phyloP scores from a whole-genome alignment of 1,284 basidiomycete genomes.

The Cerrena zonata region DNA sequence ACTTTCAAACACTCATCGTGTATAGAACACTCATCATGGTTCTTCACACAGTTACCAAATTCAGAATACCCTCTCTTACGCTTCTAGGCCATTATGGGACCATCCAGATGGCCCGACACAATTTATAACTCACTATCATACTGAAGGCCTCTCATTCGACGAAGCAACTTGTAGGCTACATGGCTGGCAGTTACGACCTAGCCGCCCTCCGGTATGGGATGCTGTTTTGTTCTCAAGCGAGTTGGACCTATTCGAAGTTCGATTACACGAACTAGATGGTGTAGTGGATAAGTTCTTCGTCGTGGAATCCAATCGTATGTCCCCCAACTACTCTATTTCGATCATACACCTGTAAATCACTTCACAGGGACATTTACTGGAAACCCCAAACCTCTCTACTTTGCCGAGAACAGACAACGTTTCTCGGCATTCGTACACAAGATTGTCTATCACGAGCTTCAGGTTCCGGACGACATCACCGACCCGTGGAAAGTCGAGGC shows the following conservation, averaged over 20 bases:
- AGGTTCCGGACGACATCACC: not conserved
- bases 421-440: slow-evolving; percentile 50
- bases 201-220: slow-evolving; percentile 35
- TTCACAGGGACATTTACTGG: slow-evolving; percentile 50
- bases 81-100: slow-evolving; percentile 64
- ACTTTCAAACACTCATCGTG: not conserved
- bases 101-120: slow-evolving; percentile 41
- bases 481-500: not conserved
- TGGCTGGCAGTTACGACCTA: slow-evolving; percentile 42
- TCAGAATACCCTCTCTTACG: slow-evolving; percentile 49
- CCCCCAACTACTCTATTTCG: not conserved
- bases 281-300: slow-evolving; percentile 64
- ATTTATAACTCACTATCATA: slow-evolving; percentile 50
- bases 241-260: slow-evolving; percentile 64
- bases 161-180: slow-evolving; percentile 47
- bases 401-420: slow-evolving; percentile 41
- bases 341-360: not conserved
- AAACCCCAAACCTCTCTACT: slow-evolving; percentile 49
- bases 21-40: not conserved
- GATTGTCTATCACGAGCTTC: slow-evolving; percentile 43
- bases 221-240: slow-evolving; percentile 61
- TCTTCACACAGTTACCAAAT: slow-evolving; percentile 28
- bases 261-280: slow-evolving; percentile 57
- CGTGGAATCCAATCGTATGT: slow-evolving; percentile 47
- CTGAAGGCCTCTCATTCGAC: slow-evolving; percentile 45